Percentiles rank a stretch among this genome's conserved stretches.
Evolutionary conservation across 306 rosid species (phyloP).

Genomic region (Citrullus amarus): DNA sequence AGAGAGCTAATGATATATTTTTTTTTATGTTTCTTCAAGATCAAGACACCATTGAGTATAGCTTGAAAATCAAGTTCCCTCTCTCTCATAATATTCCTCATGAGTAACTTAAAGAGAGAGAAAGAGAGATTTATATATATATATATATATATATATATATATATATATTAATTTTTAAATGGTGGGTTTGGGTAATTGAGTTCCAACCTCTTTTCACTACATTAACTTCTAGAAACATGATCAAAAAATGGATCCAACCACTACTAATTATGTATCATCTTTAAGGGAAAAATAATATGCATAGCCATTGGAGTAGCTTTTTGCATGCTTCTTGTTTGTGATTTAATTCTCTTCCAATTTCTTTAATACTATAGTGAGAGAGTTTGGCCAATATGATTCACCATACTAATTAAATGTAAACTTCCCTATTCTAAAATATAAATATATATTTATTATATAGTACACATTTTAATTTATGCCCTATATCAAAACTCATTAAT

Average conservation of each 20-base stretch:
- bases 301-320: not conserved
- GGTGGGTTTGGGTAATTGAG: slow-evolving; percentile 2
- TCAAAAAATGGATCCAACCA: not conserved
- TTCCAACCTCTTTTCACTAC: slow-evolving; percentile 1
- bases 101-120: no score
- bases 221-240: slow-evolving; percentile 4
- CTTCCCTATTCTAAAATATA: not conserved
- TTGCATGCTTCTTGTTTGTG: not conserved
- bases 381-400: no score
- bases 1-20: not conserved
- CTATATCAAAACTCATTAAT: not conserved
- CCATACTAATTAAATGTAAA: not conserved
- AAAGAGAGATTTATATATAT: no score
- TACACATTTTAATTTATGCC: not conserved
- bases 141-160: no score
- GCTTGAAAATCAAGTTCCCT: not conserved
- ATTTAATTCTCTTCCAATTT: no score
- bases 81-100: not conserved
- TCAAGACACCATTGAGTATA: not conserved
- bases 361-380: no score
- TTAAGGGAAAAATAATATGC: not conserved
- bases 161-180: no score
- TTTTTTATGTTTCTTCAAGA: not conserved
- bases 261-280: not conserved
- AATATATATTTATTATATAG: not conserved